Base-by-base conservation (phyloP, 805 yeast genomes). In the Kazachstania martiniae region DNA sequence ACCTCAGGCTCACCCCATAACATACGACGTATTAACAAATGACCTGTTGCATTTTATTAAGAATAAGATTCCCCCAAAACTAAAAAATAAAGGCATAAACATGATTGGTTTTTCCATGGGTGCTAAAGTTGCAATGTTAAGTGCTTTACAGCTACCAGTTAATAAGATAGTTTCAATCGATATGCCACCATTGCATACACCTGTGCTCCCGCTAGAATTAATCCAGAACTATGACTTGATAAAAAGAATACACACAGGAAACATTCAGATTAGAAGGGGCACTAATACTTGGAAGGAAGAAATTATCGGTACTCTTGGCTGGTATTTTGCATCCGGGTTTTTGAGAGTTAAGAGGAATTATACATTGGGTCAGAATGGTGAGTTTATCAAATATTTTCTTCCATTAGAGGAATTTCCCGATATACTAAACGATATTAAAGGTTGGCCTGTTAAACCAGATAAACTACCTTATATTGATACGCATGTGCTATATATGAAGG, bases 61-160 rank as follows among this genome's bases (percentile, higher is more conserved):
- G 10, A 41, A 42, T 9, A 38, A 46, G 12, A 34, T 49, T 26
- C 48, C 49, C 9, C 34, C 33, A 2, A 9, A 21, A 9, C 13
- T 15, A 10, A n/a, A 15, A 3, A 29, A 44, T 7, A 40, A 47
- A 32, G 56, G 57, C 10, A 52, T 62, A 4, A 48, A 60, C 24
- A 32, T 66, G 3, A 36, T 65, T 9, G 80, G 81, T 0, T 77
- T 69, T 44, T 72, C 77, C 13, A 66, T 74, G 71, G 82, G 82
- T 1, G 79, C 76, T 4, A 73, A 72, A 43, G 63, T 68, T 1
- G 71, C 70, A 0, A 63, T 74, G 66, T 34, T 64, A 29, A 60
- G 62, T 1, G 53, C 70, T 0, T 45, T 74, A 21, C 17, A 22
- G 15, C 8, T 9, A 18, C 35, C 41, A 14, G 56, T 70, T 1